Percentiles rank a stretch among this genome's conserved stretches.
Evolutionary conservation across 75 land plant genomes (phyloP).

Genomic region (Adiantum capillusveneris): DNA sequence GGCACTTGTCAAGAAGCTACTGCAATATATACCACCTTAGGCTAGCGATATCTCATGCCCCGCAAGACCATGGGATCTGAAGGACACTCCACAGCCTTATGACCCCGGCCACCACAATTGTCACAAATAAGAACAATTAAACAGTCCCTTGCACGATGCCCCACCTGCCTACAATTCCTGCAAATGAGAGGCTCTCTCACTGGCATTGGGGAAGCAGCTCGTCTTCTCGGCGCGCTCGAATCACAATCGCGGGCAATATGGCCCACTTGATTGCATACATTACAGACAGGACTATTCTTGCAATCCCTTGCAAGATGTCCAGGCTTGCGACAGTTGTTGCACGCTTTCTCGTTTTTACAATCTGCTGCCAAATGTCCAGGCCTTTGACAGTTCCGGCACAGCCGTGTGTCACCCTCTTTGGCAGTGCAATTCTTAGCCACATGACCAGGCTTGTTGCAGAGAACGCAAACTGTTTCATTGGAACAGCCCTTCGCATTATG

Average conservation of each 20-base stretch:
- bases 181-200: conserved; percentile 15
- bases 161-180: conserved; percentile 58
- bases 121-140: conserved; percentile 53
- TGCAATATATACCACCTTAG: too few relatives aligned
- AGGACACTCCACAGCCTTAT: conserved; percentile 71
- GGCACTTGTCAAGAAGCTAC: too few relatives aligned
- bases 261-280: conserved; percentile 77
- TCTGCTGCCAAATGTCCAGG: conserved; percentile 79
- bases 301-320: conserved; percentile 95
- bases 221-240: conserved; percentile 12
- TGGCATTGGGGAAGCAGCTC: neutral
- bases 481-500: conserved; percentile 74
- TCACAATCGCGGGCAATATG: conserved; percentile 84
- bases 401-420: conserved; percentile 50
- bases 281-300: conserved; percentile 77
- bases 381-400: conserved; percentile 93
- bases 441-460: conserved; percentile 86
- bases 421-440: conserved; percentile 50
- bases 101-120: conserved; percentile 68
- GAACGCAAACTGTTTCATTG: conserved; percentile 90
- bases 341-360: conserved; percentile 92
- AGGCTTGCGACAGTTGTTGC: conserved; percentile 88
- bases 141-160: conserved; percentile 68
- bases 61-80: conserved; percentile 73
- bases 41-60: conserved; percentile 47